phyloP scores from a whole-genome alignment of 2,329 filamentous ascomycete species.

The Phialophora macrospora region DNA sequence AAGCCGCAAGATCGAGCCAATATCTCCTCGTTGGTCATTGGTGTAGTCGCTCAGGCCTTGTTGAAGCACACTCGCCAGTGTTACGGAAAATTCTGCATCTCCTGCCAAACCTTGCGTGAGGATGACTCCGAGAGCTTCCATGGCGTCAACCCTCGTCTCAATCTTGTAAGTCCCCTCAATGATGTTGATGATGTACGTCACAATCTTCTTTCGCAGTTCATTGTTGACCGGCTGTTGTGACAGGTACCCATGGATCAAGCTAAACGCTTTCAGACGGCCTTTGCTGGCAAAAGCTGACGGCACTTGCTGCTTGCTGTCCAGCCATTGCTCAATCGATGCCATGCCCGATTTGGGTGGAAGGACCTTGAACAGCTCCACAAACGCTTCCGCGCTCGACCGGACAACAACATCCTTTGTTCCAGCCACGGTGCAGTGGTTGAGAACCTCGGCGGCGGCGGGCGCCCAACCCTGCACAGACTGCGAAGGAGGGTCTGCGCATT shows the following conservation, averaged over 20 bases:
- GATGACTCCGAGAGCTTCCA: conserved; percentile 31
- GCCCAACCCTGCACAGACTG: conserved; percentile 39
- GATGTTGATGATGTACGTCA: conserved; percentile 27
- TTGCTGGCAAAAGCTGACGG: conserved; percentile 48
- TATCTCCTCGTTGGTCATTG: conserved; percentile 83
- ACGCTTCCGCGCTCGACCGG: conserved; percentile 48
- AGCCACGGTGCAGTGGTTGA: conserved; percentile 49
- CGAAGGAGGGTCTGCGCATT: background rate
- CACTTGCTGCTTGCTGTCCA: conserved; percentile 46
- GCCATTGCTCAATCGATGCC: conserved; percentile 48
- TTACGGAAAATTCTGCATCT: background rate
- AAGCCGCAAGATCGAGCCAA: conserved; percentile 83
- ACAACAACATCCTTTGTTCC: conserved; percentile 48
- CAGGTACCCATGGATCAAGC: conserved; percentile 47
- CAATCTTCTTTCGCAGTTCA: conserved; percentile 18
- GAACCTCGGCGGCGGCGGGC: conserved; percentile 41
- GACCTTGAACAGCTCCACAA: conserved; percentile 48
- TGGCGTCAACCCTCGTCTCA: conserved; percentile 38
- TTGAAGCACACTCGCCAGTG: conserved; percentile 41
- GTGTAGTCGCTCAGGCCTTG: conserved; percentile 80
- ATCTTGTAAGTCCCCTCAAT: conserved; percentile 33
- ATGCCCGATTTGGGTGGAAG: conserved; percentile 43
- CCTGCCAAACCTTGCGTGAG: conserved; percentile 10
- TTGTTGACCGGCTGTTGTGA: background rate
- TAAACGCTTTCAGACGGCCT: conserved; percentile 52